Percentiles rank a stretch among this genome's conserved stretches.
Conservation (phyloP, 495 filamentous ascomycete genomes). For the Alectoria sarmentosa region DNA sequence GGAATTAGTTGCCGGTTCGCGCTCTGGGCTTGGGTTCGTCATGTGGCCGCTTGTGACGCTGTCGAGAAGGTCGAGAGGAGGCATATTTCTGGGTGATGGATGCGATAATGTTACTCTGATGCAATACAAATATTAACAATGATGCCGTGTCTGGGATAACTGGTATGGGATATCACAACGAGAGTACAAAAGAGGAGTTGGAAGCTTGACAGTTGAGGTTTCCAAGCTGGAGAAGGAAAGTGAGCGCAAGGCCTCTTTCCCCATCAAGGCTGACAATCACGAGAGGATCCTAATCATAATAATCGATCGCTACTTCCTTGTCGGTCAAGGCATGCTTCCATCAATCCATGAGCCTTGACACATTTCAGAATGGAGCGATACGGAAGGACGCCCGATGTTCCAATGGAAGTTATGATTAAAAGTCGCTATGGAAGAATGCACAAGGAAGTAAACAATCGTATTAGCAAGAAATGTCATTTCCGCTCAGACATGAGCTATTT, state of each 20-base stretch:
- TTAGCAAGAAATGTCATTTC: not conserved
- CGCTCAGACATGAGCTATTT: not conserved
- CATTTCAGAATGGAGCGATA: not conserved
- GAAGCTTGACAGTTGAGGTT: not conserved
- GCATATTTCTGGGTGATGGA: not conserved
- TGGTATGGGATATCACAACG: not conserved
- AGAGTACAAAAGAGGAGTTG: not conserved
- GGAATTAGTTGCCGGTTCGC: not conserved
- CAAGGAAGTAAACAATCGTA: not conserved
- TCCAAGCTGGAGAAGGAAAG: not conserved
- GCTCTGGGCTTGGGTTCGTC: not conserved
- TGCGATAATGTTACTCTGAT: not conserved
- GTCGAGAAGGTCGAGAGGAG: not conserved
- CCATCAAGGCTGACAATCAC: not conserved
- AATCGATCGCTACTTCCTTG: not conserved
- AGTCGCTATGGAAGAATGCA: not conserved
- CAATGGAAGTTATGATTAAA: not conserved
- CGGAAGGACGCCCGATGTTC: not conserved
- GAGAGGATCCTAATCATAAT: not conserved
- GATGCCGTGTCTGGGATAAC: not conserved
- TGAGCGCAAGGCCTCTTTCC: not conserved
- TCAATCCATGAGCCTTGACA: not conserved
- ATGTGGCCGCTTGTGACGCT: not conserved
- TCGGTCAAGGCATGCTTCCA: not conserved
- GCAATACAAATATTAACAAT: not conserved